Conservation (phyloP, 1,284 basidiomycete genomes). For the Melampsora americana region DNA sequence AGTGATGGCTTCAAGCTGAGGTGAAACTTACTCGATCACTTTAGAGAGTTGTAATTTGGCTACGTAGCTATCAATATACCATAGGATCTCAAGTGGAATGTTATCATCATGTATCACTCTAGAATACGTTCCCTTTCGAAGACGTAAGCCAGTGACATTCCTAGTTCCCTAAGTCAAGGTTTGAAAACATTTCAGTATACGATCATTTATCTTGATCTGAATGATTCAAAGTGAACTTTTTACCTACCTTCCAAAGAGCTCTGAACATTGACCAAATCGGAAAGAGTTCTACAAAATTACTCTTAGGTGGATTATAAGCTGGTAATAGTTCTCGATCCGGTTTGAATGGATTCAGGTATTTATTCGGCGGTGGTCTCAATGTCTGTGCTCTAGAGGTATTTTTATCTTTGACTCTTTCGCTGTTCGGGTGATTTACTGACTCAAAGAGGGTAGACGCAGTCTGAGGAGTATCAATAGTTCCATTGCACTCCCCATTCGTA, state of each 20-base stretch:
- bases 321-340: constrained; percentile 21
- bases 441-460: too few relatives aligned
- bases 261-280: constrained; percentile 7
- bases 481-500: neutral
- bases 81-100: constrained; percentile 29
- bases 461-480: too few relatives aligned
- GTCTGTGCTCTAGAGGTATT: neutral
- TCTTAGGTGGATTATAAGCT: constrained; percentile 33
- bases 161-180: constrained; percentile 4
- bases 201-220: too few relatives aligned
- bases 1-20: neutral
- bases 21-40: constrained; percentile 18
- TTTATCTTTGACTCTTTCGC: neutral
- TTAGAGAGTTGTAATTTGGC: constrained; percentile 15
- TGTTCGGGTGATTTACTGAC: too few relatives aligned
- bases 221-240: too few relatives aligned
- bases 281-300: neutral
- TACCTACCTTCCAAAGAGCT: constrained; percentile 25
- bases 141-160: constrained; percentile 15
- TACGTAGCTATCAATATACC: constrained; percentile 27
- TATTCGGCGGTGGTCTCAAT: neutral
- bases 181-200: too few relatives aligned
- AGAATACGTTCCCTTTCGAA: constrained; percentile 3
- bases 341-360: constrained; percentile 13
- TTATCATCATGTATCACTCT: constrained; percentile 25